Evolutionary conservation across 306 rosid genomes (phyloP).

Genomic region (Vachellia collinsii): DNA sequence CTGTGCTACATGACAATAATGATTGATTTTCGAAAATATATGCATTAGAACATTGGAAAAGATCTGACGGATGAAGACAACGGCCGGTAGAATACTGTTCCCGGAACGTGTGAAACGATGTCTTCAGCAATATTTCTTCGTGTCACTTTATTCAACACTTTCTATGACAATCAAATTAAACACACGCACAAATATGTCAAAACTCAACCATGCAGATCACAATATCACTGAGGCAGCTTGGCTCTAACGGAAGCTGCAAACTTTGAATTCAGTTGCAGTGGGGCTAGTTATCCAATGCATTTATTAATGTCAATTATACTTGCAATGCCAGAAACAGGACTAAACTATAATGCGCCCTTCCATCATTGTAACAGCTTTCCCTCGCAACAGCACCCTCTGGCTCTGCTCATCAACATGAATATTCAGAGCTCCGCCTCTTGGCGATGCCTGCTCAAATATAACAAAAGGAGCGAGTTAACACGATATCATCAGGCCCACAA

Average conservation of each 20-base stretch:
- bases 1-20: not conserved
- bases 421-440: constrained; percentile 66
- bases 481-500: not conserved
- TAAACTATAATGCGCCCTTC: constrained; percentile 67
- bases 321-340: constrained; percentile 8
- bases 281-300: not conserved
- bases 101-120: not conserved
- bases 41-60: not conserved
- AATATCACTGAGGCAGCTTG: too few relatives aligned
- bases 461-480: not conserved
- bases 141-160: not conserved
- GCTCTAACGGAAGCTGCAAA: not conserved
- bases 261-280: not conserved
- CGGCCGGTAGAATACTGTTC: not conserved
- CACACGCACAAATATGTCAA: too few relatives aligned
- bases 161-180: too few relatives aligned
- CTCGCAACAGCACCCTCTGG: constrained; percentile 68
- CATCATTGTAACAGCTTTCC: constrained; percentile 73
- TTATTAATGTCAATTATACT: not conserved
- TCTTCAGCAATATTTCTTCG: not conserved
- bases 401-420: constrained; percentile 64
- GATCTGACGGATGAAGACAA: not conserved
- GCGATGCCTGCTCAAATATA: constrained; percentile 64
- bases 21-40: not conserved
- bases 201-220: too few relatives aligned